phyloP scores from a whole-genome alignment of 148 eudicot species.

The Rhododendron simsii region DNA sequence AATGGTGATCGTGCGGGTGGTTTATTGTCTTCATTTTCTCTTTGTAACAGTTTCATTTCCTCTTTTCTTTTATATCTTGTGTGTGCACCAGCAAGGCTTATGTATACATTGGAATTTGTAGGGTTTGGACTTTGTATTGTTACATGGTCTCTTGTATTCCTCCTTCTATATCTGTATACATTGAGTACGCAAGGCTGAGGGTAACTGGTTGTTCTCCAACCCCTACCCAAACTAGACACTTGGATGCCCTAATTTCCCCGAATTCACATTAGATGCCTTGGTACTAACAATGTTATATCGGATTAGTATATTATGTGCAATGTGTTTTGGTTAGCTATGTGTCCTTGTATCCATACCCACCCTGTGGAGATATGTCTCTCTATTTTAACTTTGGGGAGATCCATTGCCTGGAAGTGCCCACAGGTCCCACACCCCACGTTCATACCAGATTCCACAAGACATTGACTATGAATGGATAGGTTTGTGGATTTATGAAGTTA shows the following conservation, averaged over 20 bases:
- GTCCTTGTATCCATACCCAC: background rate
- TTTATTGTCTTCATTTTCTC: background rate
- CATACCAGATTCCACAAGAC: background rate
- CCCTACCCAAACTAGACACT: background rate
- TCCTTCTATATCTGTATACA: background rate
- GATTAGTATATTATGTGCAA: background rate
- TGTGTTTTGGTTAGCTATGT: background rate
- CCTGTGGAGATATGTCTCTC: background rate
- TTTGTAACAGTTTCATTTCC: background rate
- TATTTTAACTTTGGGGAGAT: background rate
- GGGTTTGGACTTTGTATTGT: background rate
- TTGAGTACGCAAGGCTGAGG: background rate
- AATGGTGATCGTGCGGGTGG: background rate
- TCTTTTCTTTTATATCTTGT: background rate
- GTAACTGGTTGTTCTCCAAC: background rate
- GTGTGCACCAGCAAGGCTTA: background rate
- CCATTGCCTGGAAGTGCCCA: background rate
- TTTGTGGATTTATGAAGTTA: conserved; percentile 1
- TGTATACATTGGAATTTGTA: background rate
- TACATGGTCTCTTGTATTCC: background rate
- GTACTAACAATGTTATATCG: background rate
- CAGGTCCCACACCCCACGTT: background rate
- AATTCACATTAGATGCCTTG: background rate
- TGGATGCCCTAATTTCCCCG: background rate
- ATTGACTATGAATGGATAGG: background rate